These are phyloP conservation scores for Digitaria exilis DNA, from an alignment of 202 grass and related monocot species.

Conservation along the genomic window DNA sequence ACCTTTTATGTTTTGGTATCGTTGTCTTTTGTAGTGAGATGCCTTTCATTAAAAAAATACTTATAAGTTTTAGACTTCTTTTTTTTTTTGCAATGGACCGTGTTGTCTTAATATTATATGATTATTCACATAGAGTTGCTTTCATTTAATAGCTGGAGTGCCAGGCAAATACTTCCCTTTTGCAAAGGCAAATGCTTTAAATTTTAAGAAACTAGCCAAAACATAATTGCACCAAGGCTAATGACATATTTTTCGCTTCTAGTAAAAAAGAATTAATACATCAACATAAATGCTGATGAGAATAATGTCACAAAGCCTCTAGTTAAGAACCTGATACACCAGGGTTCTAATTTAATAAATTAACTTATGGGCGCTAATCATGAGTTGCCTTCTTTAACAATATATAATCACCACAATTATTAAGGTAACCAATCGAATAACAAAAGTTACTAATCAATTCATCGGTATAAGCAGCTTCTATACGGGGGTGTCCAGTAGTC, in stretches of 20 bases:
- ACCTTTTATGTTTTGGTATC: not conserved
- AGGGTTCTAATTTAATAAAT: constrained; percentile 34
- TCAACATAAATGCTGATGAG: not conserved
- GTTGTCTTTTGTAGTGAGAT: not conserved
- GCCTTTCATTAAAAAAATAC: not conserved
- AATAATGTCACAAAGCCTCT: not conserved
- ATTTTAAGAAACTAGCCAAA: not conserved
- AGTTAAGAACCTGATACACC: constrained; percentile 17
- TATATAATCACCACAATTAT: constrained; percentile 42
- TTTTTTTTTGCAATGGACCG: not conserved
- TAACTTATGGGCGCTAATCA: constrained; percentile 23
- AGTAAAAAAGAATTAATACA: constrained; percentile 15
- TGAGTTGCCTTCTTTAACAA: not conserved
- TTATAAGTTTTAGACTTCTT: not conserved
- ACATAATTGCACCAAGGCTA: not conserved
- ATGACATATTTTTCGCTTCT: not conserved
- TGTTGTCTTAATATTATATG: not conserved
- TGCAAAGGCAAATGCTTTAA: not conserved
- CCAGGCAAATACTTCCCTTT: not conserved
- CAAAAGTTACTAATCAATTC: constrained; percentile 28
- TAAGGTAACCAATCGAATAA: constrained; percentile 39
- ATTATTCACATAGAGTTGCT: not conserved
- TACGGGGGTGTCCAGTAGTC: constrained; percentile 88
- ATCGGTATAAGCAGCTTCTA: constrained; percentile 72
- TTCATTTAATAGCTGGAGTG: not conserved